Conservation (phyloP, 306 rosid genomes). For the Prunus davidiana region DNA sequence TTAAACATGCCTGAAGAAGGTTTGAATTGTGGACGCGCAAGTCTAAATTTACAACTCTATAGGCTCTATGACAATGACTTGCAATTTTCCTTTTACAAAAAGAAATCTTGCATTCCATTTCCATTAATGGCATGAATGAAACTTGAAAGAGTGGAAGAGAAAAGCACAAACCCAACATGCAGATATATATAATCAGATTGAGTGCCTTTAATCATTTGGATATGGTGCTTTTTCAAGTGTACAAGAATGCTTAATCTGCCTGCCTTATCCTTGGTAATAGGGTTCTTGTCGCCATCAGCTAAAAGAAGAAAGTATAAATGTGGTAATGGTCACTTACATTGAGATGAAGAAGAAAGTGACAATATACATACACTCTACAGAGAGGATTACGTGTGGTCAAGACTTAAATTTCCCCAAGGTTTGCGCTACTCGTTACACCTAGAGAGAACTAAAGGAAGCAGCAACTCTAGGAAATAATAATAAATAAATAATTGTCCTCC, state of each 20-base stretch:
- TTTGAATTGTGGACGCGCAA: background rate
- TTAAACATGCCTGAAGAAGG: background rate
- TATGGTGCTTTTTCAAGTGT: background rate
- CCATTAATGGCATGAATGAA: background rate
- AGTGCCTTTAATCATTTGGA: background rate
- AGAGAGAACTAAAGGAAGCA: background rate
- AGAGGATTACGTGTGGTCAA: slow-evolving; percentile 38
- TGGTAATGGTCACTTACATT: slow-evolving; percentile 5
- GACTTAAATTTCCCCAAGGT: slow-evolving; percentile 8
- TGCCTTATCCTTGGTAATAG: slow-evolving; percentile 12
- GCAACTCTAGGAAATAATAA: no score
- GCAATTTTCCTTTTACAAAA: background rate
- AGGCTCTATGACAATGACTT: background rate
- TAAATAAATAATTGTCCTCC: no score
- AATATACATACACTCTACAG: background rate
- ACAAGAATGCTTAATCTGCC: background rate
- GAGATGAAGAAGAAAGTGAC: background rate
- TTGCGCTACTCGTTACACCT: background rate
- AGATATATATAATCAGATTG: background rate
- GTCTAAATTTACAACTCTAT: background rate
- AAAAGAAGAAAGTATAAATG: background rate
- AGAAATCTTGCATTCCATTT: background rate
- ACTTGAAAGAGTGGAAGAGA: background rate
- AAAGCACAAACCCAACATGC: background rate
- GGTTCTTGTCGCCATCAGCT: slow-evolving; percentile 14